Evolutionary conservation across 768 basidiomycete genomes (phyloP), one percentile per base, ranked within the genome.

Genomic region (Lentinus tigrinus): DNA sequence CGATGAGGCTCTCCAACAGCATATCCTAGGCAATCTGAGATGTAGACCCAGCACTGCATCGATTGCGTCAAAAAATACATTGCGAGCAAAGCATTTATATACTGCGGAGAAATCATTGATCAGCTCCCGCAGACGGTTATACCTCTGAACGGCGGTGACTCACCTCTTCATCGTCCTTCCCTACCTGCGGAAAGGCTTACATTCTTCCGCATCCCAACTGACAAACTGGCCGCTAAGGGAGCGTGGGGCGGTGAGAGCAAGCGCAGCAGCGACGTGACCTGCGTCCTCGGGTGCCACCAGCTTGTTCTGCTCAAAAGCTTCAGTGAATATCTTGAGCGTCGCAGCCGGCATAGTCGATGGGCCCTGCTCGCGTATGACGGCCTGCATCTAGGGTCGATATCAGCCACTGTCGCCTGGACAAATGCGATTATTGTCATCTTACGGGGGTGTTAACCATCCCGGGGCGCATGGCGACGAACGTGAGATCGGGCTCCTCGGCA

Each of bases 371-470:
- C 91, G 78, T 36, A 93, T 60, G 1, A 60, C 62, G 27, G 68
- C 65, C 78, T 92, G 91, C 92, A 93, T 93, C 90, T 93, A 64
- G 52, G 42, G 26, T 43, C 47, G 47, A 36, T 21, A 37, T 58
- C 34, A 43, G 34, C 21, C 23, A 42, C 5, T 10, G 16, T 9
- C 13, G 53, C 38, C 49, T 28, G n/a, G 9, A 23, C 14, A 5
- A 17, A 5, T n/a, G n/a, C n/a, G n/a, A 44, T 13, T 21, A 44
- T 21, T 19, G 1, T 56, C 17, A 79, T n/a, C 82, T 63, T 70
- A 92, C 93, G 26, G 73, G 75, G 8, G 93, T 95, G 60, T 95
- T 86, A 26, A 97, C 93, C 73, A 87, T 87, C 14, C 95, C 95
- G 0, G 95, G 95, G 3, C 94, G 83, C 2, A 97, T 64, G 16